phyloP scores from a whole-genome alignment of 2,329 filamentous ascomycete genomes.

The Hyphodiscus sp. region DNA sequence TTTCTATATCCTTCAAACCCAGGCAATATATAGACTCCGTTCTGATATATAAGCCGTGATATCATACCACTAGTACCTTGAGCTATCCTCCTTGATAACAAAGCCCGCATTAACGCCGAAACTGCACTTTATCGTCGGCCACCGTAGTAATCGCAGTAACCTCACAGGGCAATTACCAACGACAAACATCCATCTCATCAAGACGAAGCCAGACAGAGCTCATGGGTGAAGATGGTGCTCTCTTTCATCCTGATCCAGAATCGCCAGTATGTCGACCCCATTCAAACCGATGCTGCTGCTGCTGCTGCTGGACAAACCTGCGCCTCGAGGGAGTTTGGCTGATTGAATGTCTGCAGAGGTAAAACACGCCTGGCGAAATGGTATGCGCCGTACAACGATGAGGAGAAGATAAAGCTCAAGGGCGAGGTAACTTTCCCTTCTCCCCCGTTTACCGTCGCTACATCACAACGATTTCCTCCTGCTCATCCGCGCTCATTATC shows the following conservation, averaged over 20 bases:
- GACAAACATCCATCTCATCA: not conserved
- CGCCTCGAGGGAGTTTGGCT: not conserved
- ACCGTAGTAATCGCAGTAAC: not conserved
- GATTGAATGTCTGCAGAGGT: slow-evolving; percentile 53
- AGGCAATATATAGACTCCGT: no score
- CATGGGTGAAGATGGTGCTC: slow-evolving; percentile 44
- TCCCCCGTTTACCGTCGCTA: not conserved
- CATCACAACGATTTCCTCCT: no score
- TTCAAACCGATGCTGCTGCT: not conserved
- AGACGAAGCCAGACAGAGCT: not conserved
- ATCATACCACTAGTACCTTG: no score
- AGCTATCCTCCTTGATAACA: no score
- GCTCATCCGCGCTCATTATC: no score
- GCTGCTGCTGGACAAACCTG: no score
- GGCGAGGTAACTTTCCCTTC: slow-evolving; percentile 62
- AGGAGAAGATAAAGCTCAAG: slow-evolving; percentile 98
- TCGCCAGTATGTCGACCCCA: slow-evolving; percentile 55
- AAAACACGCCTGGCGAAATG: slow-evolving; percentile 98
- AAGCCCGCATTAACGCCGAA: not conserved
- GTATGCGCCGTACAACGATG: slow-evolving; percentile 97
- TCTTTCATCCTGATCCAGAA: slow-evolving; percentile 90
- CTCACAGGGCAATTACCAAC: not conserved
- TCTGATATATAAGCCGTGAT: no score
- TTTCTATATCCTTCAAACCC: no score
- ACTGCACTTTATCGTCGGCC: not conserved